phyloP scores from a whole-genome alignment of 2,329 filamentous ascomycete species.

The Pyricularia pennisetigena region DNA sequence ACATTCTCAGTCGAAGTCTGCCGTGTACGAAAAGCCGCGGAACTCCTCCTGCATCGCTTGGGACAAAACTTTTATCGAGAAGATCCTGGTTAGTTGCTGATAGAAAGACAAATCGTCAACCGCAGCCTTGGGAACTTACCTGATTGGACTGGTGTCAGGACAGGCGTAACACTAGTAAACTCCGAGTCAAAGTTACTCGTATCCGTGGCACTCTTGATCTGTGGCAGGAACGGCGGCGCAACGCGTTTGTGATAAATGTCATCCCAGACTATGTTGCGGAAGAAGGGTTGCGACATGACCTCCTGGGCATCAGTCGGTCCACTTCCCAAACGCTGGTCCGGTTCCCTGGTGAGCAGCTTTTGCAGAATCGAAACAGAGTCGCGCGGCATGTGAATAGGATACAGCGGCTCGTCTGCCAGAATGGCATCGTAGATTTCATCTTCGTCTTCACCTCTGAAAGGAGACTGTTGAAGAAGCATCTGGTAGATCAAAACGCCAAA shows the following conservation, averaged over 20 bases:
- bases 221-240: constrained; percentile 78
- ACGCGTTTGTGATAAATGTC: constrained; percentile 96
- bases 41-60: constrained; percentile 99
- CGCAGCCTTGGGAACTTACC: constrained; percentile 51
- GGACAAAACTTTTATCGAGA: constrained; percentile 67
- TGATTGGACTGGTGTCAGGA: constrained; percentile 92
- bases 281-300: constrained; percentile 98
- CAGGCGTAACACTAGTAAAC: constrained; percentile 96
- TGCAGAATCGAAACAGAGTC: constrained; percentile 97
- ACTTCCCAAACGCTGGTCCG: constrained; percentile 83
- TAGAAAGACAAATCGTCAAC: background rate
- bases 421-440: constrained; percentile 99
- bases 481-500: constrained; percentile 99
- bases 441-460: constrained; percentile 97
- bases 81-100: constrained; percentile 23
- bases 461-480: constrained; percentile 97
- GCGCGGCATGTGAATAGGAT: constrained; percentile 97
- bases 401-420: constrained; percentile 90
- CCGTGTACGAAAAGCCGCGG: constrained; percentile 95
- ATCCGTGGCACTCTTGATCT: constrained; percentile 85
- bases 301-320: constrained; percentile 96
- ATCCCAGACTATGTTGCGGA: constrained; percentile 96
- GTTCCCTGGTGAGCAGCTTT: constrained; percentile 91
- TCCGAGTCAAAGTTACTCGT: constrained; percentile 99
- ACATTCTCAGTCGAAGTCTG: constrained; percentile 63